These are phyloP conservation scores for Maudiozyma serrabonitensis DNA, from an alignment of 805 yeast species.

Conservation along the genomic window DNA sequence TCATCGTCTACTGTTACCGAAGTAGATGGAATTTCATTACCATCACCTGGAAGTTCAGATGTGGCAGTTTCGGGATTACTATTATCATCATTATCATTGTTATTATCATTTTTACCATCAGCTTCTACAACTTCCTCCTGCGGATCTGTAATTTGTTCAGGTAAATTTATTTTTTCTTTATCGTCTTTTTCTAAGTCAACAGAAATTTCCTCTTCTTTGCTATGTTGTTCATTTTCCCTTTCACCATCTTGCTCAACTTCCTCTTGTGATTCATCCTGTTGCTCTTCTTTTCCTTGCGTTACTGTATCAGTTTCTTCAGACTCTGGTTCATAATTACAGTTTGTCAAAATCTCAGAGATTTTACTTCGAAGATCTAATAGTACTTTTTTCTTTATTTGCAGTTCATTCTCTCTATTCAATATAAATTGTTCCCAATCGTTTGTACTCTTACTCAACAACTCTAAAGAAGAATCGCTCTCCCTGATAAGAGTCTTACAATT, in stretches of 20 bases:
- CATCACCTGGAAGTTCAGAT: neutral
- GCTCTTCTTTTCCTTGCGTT: neutral
- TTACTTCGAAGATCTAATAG: conserved; percentile 9
- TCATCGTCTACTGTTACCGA: conserved; percentile 7
- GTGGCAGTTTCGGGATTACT: neutral
- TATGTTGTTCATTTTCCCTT: neutral
- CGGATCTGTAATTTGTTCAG: neutral
- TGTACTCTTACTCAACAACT: conserved; percentile 18
- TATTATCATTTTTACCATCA: neutral
- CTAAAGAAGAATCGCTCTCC: conserved; percentile 23
- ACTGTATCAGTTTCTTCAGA: neutral
- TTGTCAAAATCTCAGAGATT: conserved; percentile 1
- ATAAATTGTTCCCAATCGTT: conserved; percentile 25
- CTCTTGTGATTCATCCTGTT: neutral
- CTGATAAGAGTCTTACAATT: conserved; percentile 21
- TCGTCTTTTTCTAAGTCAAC: neutral
- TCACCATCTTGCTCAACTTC: neutral
- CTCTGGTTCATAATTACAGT: neutral
- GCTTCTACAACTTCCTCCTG: neutral
- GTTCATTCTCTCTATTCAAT: conserved; percentile 16
- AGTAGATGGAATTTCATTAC: neutral
- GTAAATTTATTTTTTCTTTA: neutral
- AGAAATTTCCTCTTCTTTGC: neutral
- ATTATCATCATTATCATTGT: neutral
- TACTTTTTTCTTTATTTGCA: conserved; percentile 17